Evolutionary conservation across 23 red algal genomes (phyloP).

Genomic region (Agarophyton chilense): DNA sequence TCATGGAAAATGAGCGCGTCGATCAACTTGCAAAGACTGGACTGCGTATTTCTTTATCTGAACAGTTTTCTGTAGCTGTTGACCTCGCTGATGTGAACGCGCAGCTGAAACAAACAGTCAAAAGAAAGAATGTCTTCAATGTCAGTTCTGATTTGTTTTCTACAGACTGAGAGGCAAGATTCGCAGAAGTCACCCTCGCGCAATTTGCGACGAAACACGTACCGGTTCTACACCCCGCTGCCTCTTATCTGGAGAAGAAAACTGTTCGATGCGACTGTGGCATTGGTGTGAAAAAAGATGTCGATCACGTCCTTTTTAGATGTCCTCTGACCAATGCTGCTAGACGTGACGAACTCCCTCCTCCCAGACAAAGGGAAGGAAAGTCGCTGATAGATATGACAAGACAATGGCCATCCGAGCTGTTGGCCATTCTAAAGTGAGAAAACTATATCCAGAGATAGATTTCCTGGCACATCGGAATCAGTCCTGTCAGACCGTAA

Average conservation of each 20-base stretch:
- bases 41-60: not conserved
- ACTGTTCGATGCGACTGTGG: not conserved
- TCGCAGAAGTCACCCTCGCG: not conserved
- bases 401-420: not conserved
- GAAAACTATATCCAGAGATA: conserved; percentile 9
- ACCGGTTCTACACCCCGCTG: not conserved
- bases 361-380: not conserved
- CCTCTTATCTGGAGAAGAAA: not conserved
- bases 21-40: not conserved
- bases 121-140: too few relatives aligned
- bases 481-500: not conserved
- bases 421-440: not conserved
- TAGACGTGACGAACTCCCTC: not conserved
- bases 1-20: not conserved
- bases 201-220: not conserved
- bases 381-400: not conserved
- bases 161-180: not conserved
- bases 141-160: too few relatives aligned
- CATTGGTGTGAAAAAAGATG: not conserved
- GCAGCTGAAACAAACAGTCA: not conserved
- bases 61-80: not conserved
- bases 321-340: not conserved
- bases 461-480: not conserved
- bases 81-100: not conserved
- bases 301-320: not conserved